Conservation (phyloP, 306 rosid genomes). For the Cicer bijugum region DNA sequence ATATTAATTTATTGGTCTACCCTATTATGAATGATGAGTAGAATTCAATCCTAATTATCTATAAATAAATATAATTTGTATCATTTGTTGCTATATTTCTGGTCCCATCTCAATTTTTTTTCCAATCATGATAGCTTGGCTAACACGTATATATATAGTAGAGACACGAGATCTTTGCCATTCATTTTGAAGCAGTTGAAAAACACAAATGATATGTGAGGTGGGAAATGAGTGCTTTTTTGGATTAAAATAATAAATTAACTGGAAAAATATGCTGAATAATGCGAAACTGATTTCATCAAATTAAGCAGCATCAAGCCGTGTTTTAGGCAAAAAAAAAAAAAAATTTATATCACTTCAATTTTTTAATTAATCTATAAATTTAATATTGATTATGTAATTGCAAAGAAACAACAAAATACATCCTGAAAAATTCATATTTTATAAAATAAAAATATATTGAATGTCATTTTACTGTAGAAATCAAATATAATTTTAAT, state of each 20-base stretch:
- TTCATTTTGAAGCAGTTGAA: slow-evolving; percentile 38
- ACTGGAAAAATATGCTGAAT: neutral
- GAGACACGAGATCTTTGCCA: slow-evolving; percentile 30
- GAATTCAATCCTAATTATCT: slow-evolving; percentile 44
- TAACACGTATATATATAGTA: slow-evolving; percentile 49
- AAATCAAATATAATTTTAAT: too few relatives aligned
- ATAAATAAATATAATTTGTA: slow-evolving; percentile 1
- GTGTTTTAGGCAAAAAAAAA: neutral
- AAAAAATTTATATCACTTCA: neutral
- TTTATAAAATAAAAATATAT: too few relatives aligned
- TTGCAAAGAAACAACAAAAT: too few relatives aligned
- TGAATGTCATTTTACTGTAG: too few relatives aligned
- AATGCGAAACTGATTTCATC: neutral
- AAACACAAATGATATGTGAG: slow-evolving; percentile 18
- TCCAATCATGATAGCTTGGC: slow-evolving; percentile 62
- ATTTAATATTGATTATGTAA: too few relatives aligned
- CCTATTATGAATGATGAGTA: slow-evolving; percentile 53
- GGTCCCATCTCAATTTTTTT: slow-evolving; percentile 30
- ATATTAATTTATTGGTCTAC: slow-evolving; percentile 60
- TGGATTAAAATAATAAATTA: neutral
- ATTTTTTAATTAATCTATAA: too few relatives aligned
- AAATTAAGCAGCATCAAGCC: neutral
- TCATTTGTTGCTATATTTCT: neutral
- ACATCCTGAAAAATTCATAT: too few relatives aligned
- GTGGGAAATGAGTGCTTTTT: slow-evolving; percentile 5